Evolutionary conservation across 164 flowering plant genomes (phyloP).

Genomic region (Vitis cinerea): DNA sequence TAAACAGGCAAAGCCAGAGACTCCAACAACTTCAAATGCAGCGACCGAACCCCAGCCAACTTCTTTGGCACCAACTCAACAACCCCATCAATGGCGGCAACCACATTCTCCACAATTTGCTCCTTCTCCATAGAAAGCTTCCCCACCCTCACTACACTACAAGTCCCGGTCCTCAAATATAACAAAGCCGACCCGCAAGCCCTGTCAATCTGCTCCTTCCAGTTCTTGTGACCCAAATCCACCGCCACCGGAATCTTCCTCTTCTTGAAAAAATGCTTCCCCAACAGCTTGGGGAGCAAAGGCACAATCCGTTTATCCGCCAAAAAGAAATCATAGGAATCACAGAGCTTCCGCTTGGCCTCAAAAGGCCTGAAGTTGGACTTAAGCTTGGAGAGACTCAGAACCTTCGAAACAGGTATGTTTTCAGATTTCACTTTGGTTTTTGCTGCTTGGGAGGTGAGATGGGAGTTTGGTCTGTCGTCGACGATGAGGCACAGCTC

Average conservation of each 20-base stretch:
- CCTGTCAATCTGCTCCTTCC: conserved; percentile 72
- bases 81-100: conserved; percentile 55
- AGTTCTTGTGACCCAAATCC: conserved; percentile 58
- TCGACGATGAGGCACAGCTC: conserved; percentile 72
- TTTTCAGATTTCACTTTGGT: conserved; percentile 48
- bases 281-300: conserved; percentile 58
- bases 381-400: conserved; percentile 70
- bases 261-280: conserved; percentile 83
- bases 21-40: conserved; percentile 69
- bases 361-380: conserved; percentile 69
- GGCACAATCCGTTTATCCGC: conserved; percentile 60
- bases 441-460: conserved; percentile 50
- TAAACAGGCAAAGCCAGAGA: conserved; percentile 80
- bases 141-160: conserved; percentile 62
- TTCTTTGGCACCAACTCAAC: conserved; percentile 62
- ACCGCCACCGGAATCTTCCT: conserved; percentile 80
- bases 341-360: conserved; percentile 69
- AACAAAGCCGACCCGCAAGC: conserved; percentile 51
- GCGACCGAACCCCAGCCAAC: conserved; percentile 64
- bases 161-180: conserved; percentile 74
- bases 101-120: conserved; percentile 64
- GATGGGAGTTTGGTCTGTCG: conserved; percentile 45
- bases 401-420: conserved; percentile 64
- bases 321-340: conserved; percentile 56
- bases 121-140: conserved; percentile 45